Evolutionary conservation across 2,329 filamentous ascomycete species (phyloP), one percentile per base, ranked within the genome.

Genomic region (Huntiella decipiens): DNA sequence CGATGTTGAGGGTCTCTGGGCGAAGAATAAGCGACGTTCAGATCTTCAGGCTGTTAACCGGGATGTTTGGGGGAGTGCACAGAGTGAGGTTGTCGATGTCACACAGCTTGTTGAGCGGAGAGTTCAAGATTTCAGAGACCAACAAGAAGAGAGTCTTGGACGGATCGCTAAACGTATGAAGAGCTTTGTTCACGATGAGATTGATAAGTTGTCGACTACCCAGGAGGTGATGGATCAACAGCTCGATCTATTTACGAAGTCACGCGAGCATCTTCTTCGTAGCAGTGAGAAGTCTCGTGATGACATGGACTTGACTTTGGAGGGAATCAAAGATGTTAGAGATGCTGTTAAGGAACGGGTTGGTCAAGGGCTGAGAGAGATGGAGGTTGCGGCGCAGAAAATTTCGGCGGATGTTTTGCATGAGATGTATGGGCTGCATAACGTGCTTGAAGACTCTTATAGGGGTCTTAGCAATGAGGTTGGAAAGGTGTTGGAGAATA

Each of bases 231-330:
- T 94, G 2, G 68, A 81, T 45, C 68, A 77, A 39, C 82, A 87
- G 55, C 68, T 81, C 6, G 63, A 69, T 5, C 68, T 70, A 0
- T 85, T 94, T 54, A 68, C 75, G 35, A 66, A 70, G 13, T 82
- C 81, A 0, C 77, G 79, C 58, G 66, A 68, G 43, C 73, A 81
- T 53, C 70, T 92, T 12, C 70, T 81, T 19, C 66, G 73, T 37
- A 77, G 82, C 55, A 81, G 77, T 47, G 66, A 71, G 17, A 67
- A 70, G 51, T 80, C 85, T 2, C 83, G 81, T 55, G 77, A 87
- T 41, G 81, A 87, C 47, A 86, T 95, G 82, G 87, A 95, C 54
- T 67, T 74, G n/a, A 79, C 94, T 1, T 68, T 98, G 7, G 83
- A 91, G 55, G 88, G 43, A 13, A 48, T 48, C 5, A 44, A 93